Evolutionary conservation across 352 stramenopile species (phyloP).

Genomic region (Peronospora farinosa): DNA sequence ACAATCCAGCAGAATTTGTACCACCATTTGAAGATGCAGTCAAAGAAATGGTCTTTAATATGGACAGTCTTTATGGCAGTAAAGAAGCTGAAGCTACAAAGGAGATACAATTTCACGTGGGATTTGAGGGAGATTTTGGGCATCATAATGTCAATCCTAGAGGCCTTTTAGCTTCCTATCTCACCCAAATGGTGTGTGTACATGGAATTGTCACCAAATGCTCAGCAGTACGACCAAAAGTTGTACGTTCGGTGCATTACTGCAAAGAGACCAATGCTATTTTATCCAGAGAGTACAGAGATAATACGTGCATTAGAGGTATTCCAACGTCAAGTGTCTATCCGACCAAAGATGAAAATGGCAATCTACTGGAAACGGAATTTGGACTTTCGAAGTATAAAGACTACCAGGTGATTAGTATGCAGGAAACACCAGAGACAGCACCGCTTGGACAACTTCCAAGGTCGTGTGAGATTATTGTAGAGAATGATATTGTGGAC

Average conservation of each 20-base stretch:
- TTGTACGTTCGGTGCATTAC: conserved; percentile 97
- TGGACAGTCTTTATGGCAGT: conserved; percentile 72
- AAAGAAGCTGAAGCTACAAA: conserved; percentile 65
- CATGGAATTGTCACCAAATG: conserved; percentile 99
- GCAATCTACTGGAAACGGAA: conserved; percentile 96
- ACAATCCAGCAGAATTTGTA: conserved; percentile 78
- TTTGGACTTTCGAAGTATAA: conserved; percentile 98
- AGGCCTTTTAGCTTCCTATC: conserved; percentile 82
- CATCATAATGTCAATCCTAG: conserved; percentile 91
- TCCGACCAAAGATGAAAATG: conserved; percentile 94
- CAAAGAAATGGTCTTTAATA: conserved; percentile 76
- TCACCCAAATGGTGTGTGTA: conserved; percentile 96
- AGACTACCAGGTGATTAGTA: conserved; percentile 94
- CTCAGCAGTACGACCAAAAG: conserved; percentile 95
- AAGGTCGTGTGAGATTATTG: conserved; percentile 94
- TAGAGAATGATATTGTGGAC: conserved; percentile 99
- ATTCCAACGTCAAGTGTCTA: conserved; percentile 87
- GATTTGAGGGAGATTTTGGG: conserved; percentile 91
- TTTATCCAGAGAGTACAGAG: conserved; percentile 91
- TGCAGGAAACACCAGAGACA: conserved; percentile 88
- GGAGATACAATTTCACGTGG: conserved; percentile 83
- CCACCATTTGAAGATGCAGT: conserved; percentile 78
- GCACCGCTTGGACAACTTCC: conserved; percentile 96
- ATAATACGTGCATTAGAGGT: conserved; percentile 93
- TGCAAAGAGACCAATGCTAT: conserved; percentile 94